These are phyloP conservation scores for Rhizophagus sp. DNA, from an alignment of 192 early-diverging fungal genomes.

Conservation along the genomic window DNA sequence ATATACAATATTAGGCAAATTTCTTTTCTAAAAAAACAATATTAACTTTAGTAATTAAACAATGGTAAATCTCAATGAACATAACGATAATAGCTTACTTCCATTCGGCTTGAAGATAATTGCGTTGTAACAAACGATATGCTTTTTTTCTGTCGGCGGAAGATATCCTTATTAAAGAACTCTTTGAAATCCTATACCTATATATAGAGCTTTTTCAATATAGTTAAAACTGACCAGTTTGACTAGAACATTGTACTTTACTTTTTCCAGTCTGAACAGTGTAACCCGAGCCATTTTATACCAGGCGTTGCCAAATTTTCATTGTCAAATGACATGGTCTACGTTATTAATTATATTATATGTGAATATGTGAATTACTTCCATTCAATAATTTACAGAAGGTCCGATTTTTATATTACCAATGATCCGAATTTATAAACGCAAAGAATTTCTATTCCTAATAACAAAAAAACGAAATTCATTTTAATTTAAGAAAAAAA, in stretches of 20 bases:
- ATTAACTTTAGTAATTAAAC: background rate
- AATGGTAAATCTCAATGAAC: background rate
- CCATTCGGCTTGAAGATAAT: slow-evolving; percentile 24
- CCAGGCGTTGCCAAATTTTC: background rate
- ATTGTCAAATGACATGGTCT: slow-evolving; percentile 31
- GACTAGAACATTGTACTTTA: background rate
- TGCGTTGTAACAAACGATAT: background rate
- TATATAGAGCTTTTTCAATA: background rate
- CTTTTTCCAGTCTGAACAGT: background rate
- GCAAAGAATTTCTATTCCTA: slow-evolving; percentile 25
- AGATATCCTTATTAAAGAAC: slow-evolving; percentile 12
- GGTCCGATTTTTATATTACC: slow-evolving; percentile 7
- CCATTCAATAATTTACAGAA: background rate
- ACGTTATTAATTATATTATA: background rate
- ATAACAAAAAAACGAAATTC: too few species aligned
- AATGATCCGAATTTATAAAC: too few species aligned
- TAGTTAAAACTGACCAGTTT: too few species aligned
- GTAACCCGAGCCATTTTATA: background rate
- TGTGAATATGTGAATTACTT: background rate
- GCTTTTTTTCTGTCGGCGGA: slow-evolving; percentile 20
- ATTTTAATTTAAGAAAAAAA: too few species aligned
- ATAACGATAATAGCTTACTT: slow-evolving; percentile 3
- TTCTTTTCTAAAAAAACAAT: background rate
- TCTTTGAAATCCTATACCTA: slow-evolving; percentile 24
- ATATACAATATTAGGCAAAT: slow-evolving; percentile 2